Conservation (phyloP, 495 filamentous ascomycete species). For the Hyaloscypha bicolor region DNA sequence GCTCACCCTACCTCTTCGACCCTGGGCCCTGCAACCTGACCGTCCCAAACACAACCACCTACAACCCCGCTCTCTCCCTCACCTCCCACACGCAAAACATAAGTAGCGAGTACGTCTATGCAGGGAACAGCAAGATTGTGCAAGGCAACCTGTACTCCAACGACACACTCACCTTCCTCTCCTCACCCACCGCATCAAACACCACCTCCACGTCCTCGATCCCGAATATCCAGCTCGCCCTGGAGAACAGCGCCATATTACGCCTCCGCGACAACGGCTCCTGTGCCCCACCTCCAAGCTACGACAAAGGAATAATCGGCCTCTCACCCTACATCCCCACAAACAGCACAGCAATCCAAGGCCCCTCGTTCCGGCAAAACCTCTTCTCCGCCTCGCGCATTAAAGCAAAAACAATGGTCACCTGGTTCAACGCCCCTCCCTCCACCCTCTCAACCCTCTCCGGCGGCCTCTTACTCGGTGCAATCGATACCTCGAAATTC, state of each 20-base stretch:
- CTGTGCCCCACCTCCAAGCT: not conserved
- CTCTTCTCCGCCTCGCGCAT: not conserved
- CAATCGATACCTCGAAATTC: conserved; percentile 16
- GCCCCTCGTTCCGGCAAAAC: conserved; percentile 18
- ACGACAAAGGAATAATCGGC: conserved; percentile 11
- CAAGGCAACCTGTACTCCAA: not conserved
- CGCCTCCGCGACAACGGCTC: conserved; percentile 1
- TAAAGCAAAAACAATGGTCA: conserved; percentile 8
- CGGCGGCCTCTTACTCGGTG: conserved; percentile 10
- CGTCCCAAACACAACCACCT: not conserved
- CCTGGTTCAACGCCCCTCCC: conserved; percentile 14
- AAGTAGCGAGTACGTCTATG: conserved; percentile 3
- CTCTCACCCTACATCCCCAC: conserved; percentile 1
- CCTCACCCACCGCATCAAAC: too few relatives aligned
- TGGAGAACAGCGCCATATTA: not conserved
- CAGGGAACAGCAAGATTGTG: conserved; percentile 13
- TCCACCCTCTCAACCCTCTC: not conserved
- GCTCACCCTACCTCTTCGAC: conserved; percentile 10
- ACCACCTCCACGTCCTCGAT: not conserved
- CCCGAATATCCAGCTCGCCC: conserved; percentile 3
- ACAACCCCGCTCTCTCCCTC: conserved; percentile 3
- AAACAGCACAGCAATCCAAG: not conserved
- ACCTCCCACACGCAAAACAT: not conserved
- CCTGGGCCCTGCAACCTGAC: conserved; percentile 10
- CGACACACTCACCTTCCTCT: conserved; percentile 5